These are phyloP conservation scores for Aquilaria agallochum DNA, from an alignment of 441 rosid genomes.

Conservation along the genomic window DNA sequence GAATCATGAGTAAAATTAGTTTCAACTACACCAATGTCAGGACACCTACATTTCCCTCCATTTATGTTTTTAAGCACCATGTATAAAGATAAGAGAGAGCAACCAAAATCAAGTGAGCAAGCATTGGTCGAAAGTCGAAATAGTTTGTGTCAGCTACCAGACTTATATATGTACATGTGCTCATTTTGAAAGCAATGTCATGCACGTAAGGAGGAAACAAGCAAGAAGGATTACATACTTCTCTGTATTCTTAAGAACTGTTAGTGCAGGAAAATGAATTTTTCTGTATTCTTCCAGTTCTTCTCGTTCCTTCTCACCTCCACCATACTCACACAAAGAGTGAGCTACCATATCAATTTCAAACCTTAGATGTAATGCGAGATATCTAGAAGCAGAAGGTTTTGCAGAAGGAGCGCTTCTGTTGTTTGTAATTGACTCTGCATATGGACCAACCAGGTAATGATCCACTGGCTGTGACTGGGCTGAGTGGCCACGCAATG, in stretches of 20 bases:
- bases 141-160: too few species aligned
- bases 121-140: too few species aligned
- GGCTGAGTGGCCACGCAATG: conserved; percentile 52
- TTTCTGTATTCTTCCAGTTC: conserved; percentile 83
- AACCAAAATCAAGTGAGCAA: not conserved
- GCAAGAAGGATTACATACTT: conserved; percentile 34
- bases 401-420: conserved; percentile 35
- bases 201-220: not conserved
- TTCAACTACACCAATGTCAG: too few species aligned
- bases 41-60: not conserved
- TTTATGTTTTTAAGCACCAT: not conserved
- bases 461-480: conserved; percentile 63
- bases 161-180: too few species aligned
- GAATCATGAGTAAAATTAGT: conserved; percentile 15
- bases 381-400: conserved; percentile 65
- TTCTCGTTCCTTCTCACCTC: conserved; percentile 69
- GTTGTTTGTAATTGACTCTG: conserved; percentile 38
- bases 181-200: not conserved
- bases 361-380: conserved; percentile 86
- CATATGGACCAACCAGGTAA: conserved; percentile 68
- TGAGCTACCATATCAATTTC: conserved; percentile 99
- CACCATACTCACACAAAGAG: conserved; percentile 92
- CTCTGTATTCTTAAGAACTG: conserved; percentile 49
- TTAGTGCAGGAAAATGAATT: conserved; percentile 83
- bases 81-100: not conserved